Evolutionary conservation across 2,329 filamentous ascomycete species (phyloP).

Genomic region (Epichloe scottii): DNA sequence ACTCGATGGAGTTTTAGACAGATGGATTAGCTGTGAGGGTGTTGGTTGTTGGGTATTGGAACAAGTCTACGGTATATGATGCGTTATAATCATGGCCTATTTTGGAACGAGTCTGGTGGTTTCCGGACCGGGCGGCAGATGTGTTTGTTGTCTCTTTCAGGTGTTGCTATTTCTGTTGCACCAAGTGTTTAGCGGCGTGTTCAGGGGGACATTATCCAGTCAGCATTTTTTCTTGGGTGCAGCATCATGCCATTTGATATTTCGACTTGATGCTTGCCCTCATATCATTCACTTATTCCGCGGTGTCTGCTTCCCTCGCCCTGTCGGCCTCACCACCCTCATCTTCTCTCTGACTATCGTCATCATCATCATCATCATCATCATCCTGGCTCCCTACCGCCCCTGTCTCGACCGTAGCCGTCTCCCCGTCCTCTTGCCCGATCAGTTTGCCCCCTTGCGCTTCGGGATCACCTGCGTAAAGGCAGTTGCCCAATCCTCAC

Average conservation of each 20-base stretch:
- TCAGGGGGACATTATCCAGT: no score
- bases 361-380: slow-evolving; percentile 12
- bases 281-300: background rate
- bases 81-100: background rate
- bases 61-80: background rate
- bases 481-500: slow-evolving; percentile 80
- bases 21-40: background rate
- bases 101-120: no score
- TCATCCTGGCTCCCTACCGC: slow-evolving; percentile 16
- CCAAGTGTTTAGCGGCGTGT: no score
- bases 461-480: slow-evolving; percentile 84
- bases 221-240: background rate
- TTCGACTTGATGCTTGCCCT: background rate
- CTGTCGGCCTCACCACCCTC: slow-evolving; percentile 2
- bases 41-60: background rate
- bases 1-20: slow-evolving; percentile 38
- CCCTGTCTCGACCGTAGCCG: slow-evolving; percentile 12
- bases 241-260: background rate
- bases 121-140: no score
- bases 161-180: no score
- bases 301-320: background rate
- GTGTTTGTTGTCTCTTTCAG: no score
- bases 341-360: slow-evolving; percentile 2
- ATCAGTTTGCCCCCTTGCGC: slow-evolving; percentile 67
- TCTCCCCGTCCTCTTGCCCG: slow-evolving; percentile 15